Conservation (phyloP, 192 early-diverging fungal genomes). For the Tieghemiomyces parasiticus region DNA sequence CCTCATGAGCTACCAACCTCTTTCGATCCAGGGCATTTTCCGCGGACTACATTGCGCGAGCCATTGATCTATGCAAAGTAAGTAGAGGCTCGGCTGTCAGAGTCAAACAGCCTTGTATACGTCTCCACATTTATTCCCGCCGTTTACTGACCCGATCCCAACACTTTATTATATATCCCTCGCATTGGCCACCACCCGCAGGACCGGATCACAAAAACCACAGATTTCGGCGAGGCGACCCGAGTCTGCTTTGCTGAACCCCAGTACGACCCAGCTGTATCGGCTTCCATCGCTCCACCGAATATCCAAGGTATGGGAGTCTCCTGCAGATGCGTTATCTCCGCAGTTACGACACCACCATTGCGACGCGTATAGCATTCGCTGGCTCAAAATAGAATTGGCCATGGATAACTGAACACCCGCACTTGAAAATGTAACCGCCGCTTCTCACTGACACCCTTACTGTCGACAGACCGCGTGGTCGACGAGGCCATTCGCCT, state of each 20-base stretch:
- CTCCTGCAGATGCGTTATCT: constrained; percentile 13
- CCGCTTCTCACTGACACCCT: background rate
- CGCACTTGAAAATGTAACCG: constrained; percentile 5
- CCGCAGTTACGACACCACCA: constrained; percentile 19
- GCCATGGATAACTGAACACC: constrained; percentile 1
- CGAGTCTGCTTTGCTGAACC: constrained; percentile 38
- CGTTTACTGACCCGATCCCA: background rate
- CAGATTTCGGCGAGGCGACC: constrained; percentile 34
- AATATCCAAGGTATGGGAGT: background rate
- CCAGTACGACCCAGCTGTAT: constrained; percentile 24
- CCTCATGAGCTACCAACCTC: too few relatives aligned
- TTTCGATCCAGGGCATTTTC: too few relatives aligned
- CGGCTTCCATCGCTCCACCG: constrained; percentile 1
- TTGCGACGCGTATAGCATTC: constrained; percentile 15
- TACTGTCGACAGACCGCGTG: background rate
- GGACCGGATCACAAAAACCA: constrained; percentile 38
- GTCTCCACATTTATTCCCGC: background rate
- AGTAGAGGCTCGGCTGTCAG: background rate
- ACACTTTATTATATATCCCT: background rate
- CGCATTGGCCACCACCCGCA: constrained; percentile 4
- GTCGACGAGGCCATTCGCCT: background rate
- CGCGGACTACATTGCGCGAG: too few relatives aligned
- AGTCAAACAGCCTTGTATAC: background rate
- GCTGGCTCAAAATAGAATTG: background rate
- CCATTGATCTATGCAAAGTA: constrained; percentile 31